Percentiles rank a stretch among this genome's conserved stretches.
Evolutionary conservation across 179 eudicot genomes (phyloP).

Genomic region (Sideroxylon spinosum): DNA sequence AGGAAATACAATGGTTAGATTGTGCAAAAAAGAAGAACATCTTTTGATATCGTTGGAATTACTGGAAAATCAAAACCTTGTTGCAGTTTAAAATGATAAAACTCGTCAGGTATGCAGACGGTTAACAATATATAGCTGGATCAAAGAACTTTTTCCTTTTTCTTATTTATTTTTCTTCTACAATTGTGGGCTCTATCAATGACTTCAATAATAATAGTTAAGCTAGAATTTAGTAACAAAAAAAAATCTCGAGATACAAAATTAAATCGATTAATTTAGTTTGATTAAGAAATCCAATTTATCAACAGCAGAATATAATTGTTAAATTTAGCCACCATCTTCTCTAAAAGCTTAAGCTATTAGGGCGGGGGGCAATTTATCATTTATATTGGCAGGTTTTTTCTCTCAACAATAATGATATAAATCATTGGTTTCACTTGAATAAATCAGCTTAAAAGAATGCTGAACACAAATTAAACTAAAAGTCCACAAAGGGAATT

Average conservation of each 20-base stretch:
- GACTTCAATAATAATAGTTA: background rate
- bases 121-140: background rate
- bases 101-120: background rate
- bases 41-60: background rate
- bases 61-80: background rate
- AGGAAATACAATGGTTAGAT: conserved; percentile 19
- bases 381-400: too few relatives aligned
- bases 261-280: background rate
- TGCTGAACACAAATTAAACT: background rate
- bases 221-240: conserved; percentile 1
- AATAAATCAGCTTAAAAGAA: background rate
- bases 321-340: too few relatives aligned
- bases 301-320: background rate
- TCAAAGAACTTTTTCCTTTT: background rate
- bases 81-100: background rate
- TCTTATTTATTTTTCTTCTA: background rate
- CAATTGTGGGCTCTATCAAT: background rate
- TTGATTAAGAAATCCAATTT: background rate
- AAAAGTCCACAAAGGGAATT: conserved; percentile 1
- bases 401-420: background rate
- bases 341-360: too few relatives aligned
- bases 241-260: background rate
- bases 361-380: too few relatives aligned
- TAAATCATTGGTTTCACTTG: background rate
- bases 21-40: conserved; percentile 10